Evolutionary conservation across 352 stramenopile genomes (phyloP).

Genomic region (Phytophthora ramorum): DNA sequence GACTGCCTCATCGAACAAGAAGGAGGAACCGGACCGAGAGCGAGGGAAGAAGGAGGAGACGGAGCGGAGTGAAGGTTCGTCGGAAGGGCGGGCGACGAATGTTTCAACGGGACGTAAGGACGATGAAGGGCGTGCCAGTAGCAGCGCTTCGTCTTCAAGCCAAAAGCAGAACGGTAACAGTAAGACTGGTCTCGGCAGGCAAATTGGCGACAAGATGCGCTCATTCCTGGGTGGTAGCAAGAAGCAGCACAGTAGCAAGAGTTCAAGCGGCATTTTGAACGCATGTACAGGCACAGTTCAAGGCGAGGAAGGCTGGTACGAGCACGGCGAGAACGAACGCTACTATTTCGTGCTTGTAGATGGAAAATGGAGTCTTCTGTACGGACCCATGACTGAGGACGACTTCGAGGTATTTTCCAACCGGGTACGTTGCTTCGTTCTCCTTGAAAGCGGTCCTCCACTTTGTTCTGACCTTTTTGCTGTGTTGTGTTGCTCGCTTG

Average conservation of each 20-base stretch:
- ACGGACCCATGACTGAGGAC: slow-evolving; percentile 86
- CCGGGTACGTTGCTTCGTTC: slow-evolving; percentile 46
- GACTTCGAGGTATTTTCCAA: slow-evolving; percentile 82
- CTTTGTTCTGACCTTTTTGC: background rate
- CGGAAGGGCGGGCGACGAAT: slow-evolving; percentile 27
- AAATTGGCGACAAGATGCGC: slow-evolving; percentile 86
- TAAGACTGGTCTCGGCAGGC: slow-evolving; percentile 64
- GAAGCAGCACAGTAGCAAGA: slow-evolving; percentile 69
- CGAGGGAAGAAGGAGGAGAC: slow-evolving; percentile 29
- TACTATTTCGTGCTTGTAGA: slow-evolving; percentile 89
- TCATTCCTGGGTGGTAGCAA: slow-evolving; percentile 78
- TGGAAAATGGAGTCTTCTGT: slow-evolving; percentile 87
- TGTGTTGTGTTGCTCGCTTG: background rate
- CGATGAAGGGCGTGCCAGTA: slow-evolving; percentile 59
- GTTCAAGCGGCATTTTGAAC: slow-evolving; percentile 82
- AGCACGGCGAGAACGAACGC: slow-evolving; percentile 86
- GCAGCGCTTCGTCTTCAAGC: slow-evolving; percentile 24
- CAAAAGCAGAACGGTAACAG: slow-evolving; percentile 37
- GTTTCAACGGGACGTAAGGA: slow-evolving; percentile 52
- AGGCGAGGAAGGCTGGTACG: slow-evolving; percentile 89
- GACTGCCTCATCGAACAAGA: slow-evolving; percentile 17
- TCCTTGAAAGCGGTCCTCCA: background rate
- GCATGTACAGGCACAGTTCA: slow-evolving; percentile 79
- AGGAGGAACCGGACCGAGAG: slow-evolving; percentile 19
- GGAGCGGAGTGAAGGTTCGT: slow-evolving; percentile 32